Evolutionary conservation across 768 basidiomycete genomes (phyloP).

Genomic region (Amanita thiersii): DNA sequence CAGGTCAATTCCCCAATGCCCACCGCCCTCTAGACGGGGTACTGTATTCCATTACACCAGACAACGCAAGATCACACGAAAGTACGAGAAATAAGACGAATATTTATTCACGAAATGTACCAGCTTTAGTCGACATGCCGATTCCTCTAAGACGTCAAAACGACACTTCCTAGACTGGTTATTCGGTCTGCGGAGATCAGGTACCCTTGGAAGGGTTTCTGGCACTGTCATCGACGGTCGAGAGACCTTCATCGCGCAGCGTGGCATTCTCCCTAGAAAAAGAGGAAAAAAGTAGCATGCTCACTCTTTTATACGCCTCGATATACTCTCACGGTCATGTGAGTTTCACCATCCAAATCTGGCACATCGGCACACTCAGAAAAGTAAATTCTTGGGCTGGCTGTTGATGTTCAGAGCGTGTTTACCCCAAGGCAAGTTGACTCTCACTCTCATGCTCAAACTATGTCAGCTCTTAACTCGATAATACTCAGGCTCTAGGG

Average conservation of each 20-base stretch:
- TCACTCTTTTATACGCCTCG: slow-evolving; percentile 19
- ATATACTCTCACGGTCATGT: slow-evolving; percentile 32
- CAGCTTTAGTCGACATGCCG: slow-evolving; percentile 58
- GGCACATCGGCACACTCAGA: too few species aligned
- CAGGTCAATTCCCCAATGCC: neutral
- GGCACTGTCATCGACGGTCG: slow-evolving; percentile 59
- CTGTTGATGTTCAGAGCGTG: slow-evolving; percentile 20
- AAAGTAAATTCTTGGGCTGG: slow-evolving; percentile 3
- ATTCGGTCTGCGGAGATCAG: slow-evolving; percentile 45
- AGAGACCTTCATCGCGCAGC: slow-evolving; percentile 46
- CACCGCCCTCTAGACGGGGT: too few species aligned
- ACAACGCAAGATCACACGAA: too few species aligned
- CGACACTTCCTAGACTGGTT: slow-evolving; percentile 63
- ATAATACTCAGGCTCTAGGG: slow-evolving; percentile 22
- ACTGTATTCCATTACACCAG: neutral
- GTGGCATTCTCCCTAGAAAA: slow-evolving; percentile 53
- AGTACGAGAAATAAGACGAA: neutral
- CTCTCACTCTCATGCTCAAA: neutral
- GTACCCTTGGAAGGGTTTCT: slow-evolving; percentile 41
- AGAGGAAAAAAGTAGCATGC: slow-evolving; percentile 11
- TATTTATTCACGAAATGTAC: slow-evolving; percentile 26
- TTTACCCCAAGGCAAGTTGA: slow-evolving; percentile 19
- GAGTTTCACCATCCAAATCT: slow-evolving; percentile 6
- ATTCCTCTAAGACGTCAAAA: slow-evolving; percentile 40
- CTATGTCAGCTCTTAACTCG: neutral